Evolutionary conservation across 148 eudicot genomes (phyloP).

Genomic region (Heliamphora exappendiculata): DNA sequence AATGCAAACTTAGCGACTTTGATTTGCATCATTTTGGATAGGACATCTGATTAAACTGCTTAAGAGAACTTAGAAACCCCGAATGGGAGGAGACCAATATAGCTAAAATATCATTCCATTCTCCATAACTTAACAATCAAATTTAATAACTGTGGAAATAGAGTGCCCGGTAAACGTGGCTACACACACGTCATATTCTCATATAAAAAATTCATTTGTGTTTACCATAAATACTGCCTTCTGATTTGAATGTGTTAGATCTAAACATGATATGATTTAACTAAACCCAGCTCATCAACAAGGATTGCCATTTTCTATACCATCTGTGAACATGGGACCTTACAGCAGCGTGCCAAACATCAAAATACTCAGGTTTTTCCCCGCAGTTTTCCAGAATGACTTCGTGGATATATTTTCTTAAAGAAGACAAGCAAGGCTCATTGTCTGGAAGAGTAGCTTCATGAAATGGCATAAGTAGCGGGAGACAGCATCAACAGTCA

Average conservation of each 20-base stretch:
- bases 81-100: not conserved
- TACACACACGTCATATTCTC: too few species aligned
- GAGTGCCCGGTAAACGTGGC: too few species aligned
- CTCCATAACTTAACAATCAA: not conserved
- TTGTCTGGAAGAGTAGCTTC: not conserved
- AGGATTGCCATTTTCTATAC: not conserved
- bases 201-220: not conserved
- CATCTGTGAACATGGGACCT: not conserved
- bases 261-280: not conserved
- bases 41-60: not conserved
- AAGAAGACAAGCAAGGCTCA: not conserved
- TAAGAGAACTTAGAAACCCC: slow-evolving; percentile 3
- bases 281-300: not conserved
- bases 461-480: not conserved
- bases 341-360: not conserved
- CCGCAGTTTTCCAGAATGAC: not conserved
- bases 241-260: not conserved
- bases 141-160: not conserved
- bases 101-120: not conserved
- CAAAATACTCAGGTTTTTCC: not conserved
- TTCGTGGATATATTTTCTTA: not conserved
- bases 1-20: not conserved
- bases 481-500: not conserved
- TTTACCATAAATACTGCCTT: not conserved
- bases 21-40: not conserved